Evolutionary conservation across 1,284 basidiomycete genomes (phyloP), one percentile per base, ranked within the genome.

Genomic region (Pyrrhoderma lamaoense): DNA sequence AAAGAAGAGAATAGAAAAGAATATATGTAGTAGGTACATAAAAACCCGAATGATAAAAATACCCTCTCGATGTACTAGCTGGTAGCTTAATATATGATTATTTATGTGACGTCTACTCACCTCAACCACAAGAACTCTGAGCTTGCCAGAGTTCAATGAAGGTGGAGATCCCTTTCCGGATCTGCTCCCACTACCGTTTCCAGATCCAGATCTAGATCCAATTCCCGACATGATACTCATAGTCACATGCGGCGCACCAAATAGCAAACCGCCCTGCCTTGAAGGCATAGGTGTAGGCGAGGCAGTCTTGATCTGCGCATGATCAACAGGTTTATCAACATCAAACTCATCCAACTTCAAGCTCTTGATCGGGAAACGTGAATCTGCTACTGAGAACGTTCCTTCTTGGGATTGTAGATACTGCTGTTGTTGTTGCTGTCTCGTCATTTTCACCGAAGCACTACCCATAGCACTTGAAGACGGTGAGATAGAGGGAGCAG

Each of bases 51-150:
- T n/a, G n/a, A n/a, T n/a, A n/a, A n/a, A n/a, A n/a, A n/a, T n/a
- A n/a, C n/a, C n/a, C n/a, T n/a, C n/a, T n/a, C n/a, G n/a, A n/a
- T 49, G 14, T n/a, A 14, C 45, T 34, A 47, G 14, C 5, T 19
- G 35, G n/a, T 16, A 18, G 14, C 45, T 21, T 8, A 18, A 42
- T 2, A n/a, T 21, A 16, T n/a, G 13, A 22, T 2, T 8, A 2
- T 40, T 38, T 34, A 14, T 19, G n/a, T 3, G 27, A 31, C 8
- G 23, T 3, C 8, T 36, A 57, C 68, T 57, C 60, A 82, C 83
- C 71, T 90, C 88, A 1, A 89, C 87, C 19, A 89, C 77, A 39
- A 90, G 64, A 2, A 89, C 73, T 11, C 82, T 71, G 51, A 89
- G 61, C 49, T 68, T 68, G 7, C 59, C 56, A 42, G 42, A 25